Evolutionary conservation across 129 eudicot species (phyloP), one percentile per base, ranked within the genome.

Genomic region (Lactuca saligna): DNA sequence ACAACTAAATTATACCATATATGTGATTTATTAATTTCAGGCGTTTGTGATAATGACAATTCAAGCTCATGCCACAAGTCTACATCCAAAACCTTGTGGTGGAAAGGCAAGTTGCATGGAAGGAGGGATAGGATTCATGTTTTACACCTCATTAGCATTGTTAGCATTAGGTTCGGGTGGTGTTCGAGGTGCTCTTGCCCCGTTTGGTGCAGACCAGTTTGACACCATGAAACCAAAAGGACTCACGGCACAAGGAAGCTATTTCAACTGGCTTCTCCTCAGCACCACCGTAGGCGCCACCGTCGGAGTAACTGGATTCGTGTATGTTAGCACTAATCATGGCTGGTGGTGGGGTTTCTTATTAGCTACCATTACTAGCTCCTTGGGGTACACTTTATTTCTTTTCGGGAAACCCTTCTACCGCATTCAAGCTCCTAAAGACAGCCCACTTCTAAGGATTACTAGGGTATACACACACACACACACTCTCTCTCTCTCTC

Each of bases 141-240:
- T 89, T 73, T 89, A 85, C 59, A 17, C 74, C 9, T 74, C 96
- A 13, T 59, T 88, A 20, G 67, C 82, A 3, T 74, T 85, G 60
- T 54, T 83, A 33, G 92, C 92, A 4, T 63, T 88, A 31, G 96
- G 96, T 0, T 33, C 72, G 7, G 92, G 96, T 51, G 92, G 92
- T 12, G 91, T 86, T 9, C 79, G 83, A 77, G 96, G 92, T 0
- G 77, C 96, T 7, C 86, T 89, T 53, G 88, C 96, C 0, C 81
- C 96, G 1, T 79, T 89, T 3, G 96, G 96, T 3, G 96, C 96
- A 0, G 96, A 86, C 75, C 92, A 89, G 39, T 89, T 89, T 34
- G 80, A 85, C 48, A 51, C 44, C 25, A 83, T 80, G n/a, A 79
- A 79, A 44, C 86, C 92, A 0, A 79, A 76, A 37, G 85, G 76